Conservation (phyloP, 768 basidiomycete species). For the Mycena sanguinolenta region DNA sequence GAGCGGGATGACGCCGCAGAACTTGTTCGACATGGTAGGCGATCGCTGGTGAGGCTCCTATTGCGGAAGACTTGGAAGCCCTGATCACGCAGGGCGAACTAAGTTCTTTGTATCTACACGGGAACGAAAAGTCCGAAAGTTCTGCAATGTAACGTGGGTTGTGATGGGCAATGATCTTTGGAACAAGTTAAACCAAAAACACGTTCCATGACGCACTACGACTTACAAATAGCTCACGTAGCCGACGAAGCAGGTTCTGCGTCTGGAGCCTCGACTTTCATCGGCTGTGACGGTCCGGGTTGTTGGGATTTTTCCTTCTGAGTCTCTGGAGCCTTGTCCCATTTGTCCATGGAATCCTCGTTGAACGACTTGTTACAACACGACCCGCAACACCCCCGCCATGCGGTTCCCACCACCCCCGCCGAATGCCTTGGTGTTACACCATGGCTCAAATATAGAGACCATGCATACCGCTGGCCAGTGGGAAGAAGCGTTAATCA, state of each 20-base stretch:
- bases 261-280: conserved; percentile 34
- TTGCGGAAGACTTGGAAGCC: conserved; percentile 62
- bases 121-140: no score
- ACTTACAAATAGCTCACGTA: no score
- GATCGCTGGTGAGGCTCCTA: conserved; percentile 61
- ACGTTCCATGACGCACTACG: no score
- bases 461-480: conserved; percentile 26
- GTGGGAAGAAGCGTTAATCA: conserved; percentile 18
- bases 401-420: conserved; percentile 48
- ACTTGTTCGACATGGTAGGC: conserved; percentile 71
- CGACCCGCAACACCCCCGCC: conserved; percentile 59
- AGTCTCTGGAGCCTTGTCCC: conserved; percentile 46
- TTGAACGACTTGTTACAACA: conserved; percentile 61
- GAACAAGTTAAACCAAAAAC: no score
- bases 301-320: conserved; percentile 41
- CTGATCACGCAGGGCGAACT: conserved; percentile 64
- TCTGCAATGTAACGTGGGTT: no score
- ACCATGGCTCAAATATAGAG: conserved; percentile 41
- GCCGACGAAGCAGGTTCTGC: not conserved
- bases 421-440: conserved; percentile 46
- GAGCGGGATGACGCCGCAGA: conserved; percentile 68
- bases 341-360: conserved; percentile 58
- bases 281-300: conserved; percentile 41
- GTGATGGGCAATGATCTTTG: no score
- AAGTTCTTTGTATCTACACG: conserved; percentile 46